phyloP scores from a whole-genome alignment of 768 basidiomycete genomes.

The Mrakia blollopis region DNA sequence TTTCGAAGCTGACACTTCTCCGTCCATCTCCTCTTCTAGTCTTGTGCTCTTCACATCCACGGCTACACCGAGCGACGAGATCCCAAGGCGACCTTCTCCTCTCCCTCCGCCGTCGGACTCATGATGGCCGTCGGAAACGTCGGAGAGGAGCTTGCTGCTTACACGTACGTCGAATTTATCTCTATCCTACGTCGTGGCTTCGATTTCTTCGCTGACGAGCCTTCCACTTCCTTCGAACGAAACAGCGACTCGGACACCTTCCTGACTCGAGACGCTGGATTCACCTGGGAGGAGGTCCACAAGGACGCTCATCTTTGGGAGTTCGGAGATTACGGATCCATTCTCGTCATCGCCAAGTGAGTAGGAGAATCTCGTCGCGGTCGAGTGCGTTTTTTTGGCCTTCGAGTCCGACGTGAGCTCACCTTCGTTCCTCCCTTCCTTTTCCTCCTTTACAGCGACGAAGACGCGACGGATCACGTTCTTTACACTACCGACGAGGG shows the following conservation, averaged over 20 bases:
- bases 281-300: slow-evolving; percentile 97
- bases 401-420: too few relatives aligned
- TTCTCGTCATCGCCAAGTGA: slow-evolving; percentile 79
- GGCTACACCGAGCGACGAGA: slow-evolving; percentile 92
- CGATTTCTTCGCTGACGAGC: background rate
- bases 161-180: slow-evolving; percentile 46
- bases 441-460: slow-evolving; percentile 54
- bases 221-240: background rate
- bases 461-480: slow-evolving; percentile 82
- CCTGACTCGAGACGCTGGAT: slow-evolving; percentile 91
- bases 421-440: background rate
- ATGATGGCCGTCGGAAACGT: slow-evolving; percentile 97
- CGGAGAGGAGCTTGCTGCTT: slow-evolving; percentile 71
- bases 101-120: slow-evolving; percentile 82
- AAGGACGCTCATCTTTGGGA: slow-evolving; percentile 98
- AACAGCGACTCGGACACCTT: slow-evolving; percentile 77
- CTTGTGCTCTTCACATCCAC: slow-evolving; percentile 82
- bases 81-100: slow-evolving; percentile 86
- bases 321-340: slow-evolving; percentile 93
- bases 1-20: background rate
- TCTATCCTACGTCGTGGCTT: background rate
- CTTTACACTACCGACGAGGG: slow-evolving; percentile 89
- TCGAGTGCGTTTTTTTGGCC: too few relatives aligned
- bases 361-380: background rate
- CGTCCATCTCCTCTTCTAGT: slow-evolving; percentile 49